phyloP scores from a whole-genome alignment of 225 moss, liverwort and hornwort genomes.

The Rhytidiadelphus loreus region DNA sequence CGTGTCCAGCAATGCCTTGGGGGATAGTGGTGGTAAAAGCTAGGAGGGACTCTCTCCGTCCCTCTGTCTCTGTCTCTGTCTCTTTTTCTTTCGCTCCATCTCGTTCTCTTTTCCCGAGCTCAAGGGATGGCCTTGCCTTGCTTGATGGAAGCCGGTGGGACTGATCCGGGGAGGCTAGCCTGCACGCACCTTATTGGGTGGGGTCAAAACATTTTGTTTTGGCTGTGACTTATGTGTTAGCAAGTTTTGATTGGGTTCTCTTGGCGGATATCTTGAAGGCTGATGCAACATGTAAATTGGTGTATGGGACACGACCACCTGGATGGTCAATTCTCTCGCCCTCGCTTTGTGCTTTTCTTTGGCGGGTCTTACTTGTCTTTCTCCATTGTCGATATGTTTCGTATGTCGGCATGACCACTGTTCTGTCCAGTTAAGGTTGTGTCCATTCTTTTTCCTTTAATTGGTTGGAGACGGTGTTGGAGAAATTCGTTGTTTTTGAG shows the following conservation, averaged over 20 bases:
- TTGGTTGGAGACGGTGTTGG: not conserved
- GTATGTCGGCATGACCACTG: not conserved
- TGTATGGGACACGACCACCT: conserved; percentile 46
- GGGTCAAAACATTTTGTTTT: conserved; percentile 22
- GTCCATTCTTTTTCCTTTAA: not conserved
- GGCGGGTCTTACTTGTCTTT: not conserved
- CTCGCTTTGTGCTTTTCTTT: not conserved
- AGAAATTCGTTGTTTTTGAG: not conserved
- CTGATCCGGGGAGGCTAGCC: conserved; percentile 5
- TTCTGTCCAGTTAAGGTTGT: not conserved
- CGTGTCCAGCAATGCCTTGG: conserved; percentile 36
- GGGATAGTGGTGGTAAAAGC: conserved; percentile 69
- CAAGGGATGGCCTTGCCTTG: conserved; percentile 34
- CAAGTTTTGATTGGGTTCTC: conserved; percentile 46
- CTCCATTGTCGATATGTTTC: not conserved
- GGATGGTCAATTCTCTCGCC: conserved; percentile 19
- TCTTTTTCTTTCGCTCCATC: not conserved
- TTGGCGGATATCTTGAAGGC: conserved; percentile 46
- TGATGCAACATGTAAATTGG: conserved; percentile 84
- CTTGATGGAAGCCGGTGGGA: conserved; percentile 21
- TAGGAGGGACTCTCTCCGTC: conserved; percentile 18
- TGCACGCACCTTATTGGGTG: conserved; percentile 27
- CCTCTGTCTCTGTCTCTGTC: not conserved
- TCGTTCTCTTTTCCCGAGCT: not conserved
- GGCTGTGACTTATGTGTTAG: conserved; percentile 58